A percentile compares a stretch with the other conserved stretches of the same genome.
phyloP scores from a whole-genome alignment of 179 eudicot genomes.

The Nepenthes alata region DNA sequence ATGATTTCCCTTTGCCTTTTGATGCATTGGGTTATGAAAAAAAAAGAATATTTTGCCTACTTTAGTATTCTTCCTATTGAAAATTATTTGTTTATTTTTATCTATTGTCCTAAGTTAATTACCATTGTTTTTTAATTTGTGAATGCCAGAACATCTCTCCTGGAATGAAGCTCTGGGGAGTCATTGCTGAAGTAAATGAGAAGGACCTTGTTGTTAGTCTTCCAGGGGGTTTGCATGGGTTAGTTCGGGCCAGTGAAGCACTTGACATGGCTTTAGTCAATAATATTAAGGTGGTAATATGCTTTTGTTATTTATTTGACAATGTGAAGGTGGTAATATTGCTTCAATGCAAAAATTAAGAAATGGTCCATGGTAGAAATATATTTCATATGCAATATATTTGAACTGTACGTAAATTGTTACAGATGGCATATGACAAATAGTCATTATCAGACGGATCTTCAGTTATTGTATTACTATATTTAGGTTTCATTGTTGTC shows the following conservation, averaged over 20 bases:
- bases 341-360: no score
- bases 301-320: conserved; percentile 1
- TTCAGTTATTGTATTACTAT: no score
- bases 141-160: conserved; percentile 60
- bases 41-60: not conserved
- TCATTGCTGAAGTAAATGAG: conserved; percentile 71
- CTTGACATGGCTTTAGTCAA: conserved; percentile 35
- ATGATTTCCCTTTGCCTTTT: no score
- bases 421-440: no score
- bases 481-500: no score
- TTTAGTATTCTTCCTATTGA: not conserved
- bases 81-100: not conserved
- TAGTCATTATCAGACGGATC: no score
- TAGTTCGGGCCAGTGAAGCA: conserved; percentile 81
- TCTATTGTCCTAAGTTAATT: not conserved
- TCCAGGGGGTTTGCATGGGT: conserved; percentile 93
- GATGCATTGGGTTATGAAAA: no score
- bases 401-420: no score
- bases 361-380: no score
- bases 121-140: conserved; percentile 5
- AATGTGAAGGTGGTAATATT: not conserved
- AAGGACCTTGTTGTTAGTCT: conserved; percentile 86
- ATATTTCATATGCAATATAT: no score
- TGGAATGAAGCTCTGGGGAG: conserved; percentile 98
- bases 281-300: conserved; percentile 24